phyloP scores from a whole-genome alignment of 2,329 filamentous ascomycete species.

The Clarireedia hainanense region DNA sequence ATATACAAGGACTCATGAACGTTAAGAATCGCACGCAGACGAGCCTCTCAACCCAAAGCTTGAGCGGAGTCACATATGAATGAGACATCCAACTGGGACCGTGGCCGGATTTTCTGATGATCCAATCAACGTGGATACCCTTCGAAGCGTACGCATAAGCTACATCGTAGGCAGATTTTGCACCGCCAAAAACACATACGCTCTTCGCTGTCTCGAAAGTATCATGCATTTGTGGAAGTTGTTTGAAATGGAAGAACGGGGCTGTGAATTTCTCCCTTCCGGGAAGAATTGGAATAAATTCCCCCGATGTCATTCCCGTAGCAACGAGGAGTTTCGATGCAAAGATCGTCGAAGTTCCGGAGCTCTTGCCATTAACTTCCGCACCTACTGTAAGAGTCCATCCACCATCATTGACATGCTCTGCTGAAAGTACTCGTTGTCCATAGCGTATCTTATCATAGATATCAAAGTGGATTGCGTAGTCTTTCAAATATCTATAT shows the following conservation, averaged over 20 bases:
- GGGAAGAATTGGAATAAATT: conserved; percentile 39
- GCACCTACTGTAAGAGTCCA: conserved; percentile 34
- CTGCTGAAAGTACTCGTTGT: conserved; percentile 39
- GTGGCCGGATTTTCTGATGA: conserved; percentile 49
- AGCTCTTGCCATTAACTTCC: neutral
- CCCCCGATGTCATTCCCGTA: conserved; percentile 46
- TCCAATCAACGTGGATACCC: conserved; percentile 50
- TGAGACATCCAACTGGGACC: conserved; percentile 53
- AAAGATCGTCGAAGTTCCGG: conserved; percentile 19
- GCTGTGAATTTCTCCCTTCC: conserved; percentile 39
- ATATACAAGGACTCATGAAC: conserved; percentile 70
- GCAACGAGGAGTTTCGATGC: conserved; percentile 45
- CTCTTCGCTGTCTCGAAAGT: conserved; percentile 36
- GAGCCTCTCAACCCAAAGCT: conserved; percentile 60
- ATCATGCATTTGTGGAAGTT: conserved; percentile 36
- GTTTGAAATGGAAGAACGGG: conserved; percentile 42
- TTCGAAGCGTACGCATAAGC: conserved; percentile 52
- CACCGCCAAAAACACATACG: conserved; percentile 51
- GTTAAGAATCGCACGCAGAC: conserved; percentile 59
- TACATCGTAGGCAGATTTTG: conserved; percentile 58
- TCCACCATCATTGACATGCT: conserved; percentile 34
- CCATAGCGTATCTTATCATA: conserved; percentile 40
- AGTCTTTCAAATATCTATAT: conserved; percentile 49
- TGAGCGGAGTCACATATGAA: conserved; percentile 58
- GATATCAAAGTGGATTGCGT: conserved; percentile 45